Conservation (phyloP, 345 rosid species). For the Combretum micranthum region DNA sequence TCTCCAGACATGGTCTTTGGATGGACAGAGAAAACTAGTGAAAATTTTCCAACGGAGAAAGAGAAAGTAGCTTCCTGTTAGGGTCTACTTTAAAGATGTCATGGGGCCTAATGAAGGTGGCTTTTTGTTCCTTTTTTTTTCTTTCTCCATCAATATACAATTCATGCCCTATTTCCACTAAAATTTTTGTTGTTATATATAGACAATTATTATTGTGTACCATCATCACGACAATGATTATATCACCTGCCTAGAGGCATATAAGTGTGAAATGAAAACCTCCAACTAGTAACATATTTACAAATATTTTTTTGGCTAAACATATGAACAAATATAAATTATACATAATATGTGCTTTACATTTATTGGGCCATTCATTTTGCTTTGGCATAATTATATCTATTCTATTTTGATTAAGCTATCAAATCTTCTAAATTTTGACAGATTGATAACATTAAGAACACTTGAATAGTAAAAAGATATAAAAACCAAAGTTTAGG, state of each 20-base stretch:
- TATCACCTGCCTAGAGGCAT: not conserved
- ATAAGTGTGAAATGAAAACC: too few species aligned
- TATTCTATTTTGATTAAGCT: too few species aligned
- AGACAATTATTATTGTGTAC: not conserved
- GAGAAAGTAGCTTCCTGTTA: not conserved
- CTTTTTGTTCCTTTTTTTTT: not conserved
- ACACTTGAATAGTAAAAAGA: too few species aligned
- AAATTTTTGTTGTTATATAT: not conserved
- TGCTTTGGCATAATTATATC: too few species aligned
- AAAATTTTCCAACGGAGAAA: not conserved
- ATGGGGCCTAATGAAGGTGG: constrained; percentile 1
- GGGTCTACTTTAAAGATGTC: not conserved
- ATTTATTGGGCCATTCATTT: too few species aligned
- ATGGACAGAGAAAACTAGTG: not conserved
- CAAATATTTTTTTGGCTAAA: too few species aligned
- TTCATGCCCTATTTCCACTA: not conserved
- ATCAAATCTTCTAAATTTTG: too few species aligned
- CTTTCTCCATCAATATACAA: not conserved
- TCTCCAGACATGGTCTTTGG: not conserved
- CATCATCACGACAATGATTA: not conserved
- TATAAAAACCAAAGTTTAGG: too few species aligned
- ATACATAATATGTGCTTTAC: too few species aligned
- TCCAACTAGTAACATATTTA: too few species aligned
- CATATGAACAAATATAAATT: too few species aligned
- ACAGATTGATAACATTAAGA: too few species aligned